Evolutionary conservation across 2,329 filamentous ascomycete genomes (phyloP).

Genomic region (Arthrobotrys entomopaga): DNA sequence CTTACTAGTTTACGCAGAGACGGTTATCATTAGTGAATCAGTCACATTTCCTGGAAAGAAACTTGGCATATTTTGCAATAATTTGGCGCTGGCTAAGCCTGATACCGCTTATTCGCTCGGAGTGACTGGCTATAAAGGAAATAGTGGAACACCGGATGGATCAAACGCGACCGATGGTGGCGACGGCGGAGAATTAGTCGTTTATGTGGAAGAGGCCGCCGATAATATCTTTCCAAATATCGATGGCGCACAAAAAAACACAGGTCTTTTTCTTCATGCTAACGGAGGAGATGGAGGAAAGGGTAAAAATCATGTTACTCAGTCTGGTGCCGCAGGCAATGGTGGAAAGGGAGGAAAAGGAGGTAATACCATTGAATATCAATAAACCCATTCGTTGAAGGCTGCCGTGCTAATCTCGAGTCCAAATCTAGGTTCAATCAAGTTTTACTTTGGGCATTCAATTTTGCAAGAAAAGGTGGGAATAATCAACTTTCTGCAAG

Average conservation of each 20-base stretch:
- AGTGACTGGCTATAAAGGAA: conserved; percentile 1
- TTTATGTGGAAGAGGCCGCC: neutral
- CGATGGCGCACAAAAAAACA: neutral
- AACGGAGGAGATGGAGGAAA: too few species aligned
- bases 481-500: too few species aligned
- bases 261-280: conserved; percentile 1
- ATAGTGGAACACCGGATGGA: conserved; percentile 1
- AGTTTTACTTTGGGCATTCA: too few species aligned
- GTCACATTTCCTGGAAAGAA: conserved; percentile 1
- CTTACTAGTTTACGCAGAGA: neutral
- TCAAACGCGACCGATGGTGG: neutral
- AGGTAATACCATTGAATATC: too few species aligned
- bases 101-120: neutral
- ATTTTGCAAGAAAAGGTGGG: too few species aligned
- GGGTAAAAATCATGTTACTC: too few species aligned
- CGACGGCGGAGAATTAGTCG: conserved; percentile 1
- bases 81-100: neutral
- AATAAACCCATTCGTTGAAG: too few species aligned
- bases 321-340: too few species aligned
- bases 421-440: too few species aligned
- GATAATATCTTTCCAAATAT: neutral
- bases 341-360: too few species aligned
- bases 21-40: conserved; percentile 1
- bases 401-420: too few species aligned
- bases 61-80: neutral